Base-by-base conservation (phyloP, 352 stramenopile species). In the Blastocystis sp. region DNA sequence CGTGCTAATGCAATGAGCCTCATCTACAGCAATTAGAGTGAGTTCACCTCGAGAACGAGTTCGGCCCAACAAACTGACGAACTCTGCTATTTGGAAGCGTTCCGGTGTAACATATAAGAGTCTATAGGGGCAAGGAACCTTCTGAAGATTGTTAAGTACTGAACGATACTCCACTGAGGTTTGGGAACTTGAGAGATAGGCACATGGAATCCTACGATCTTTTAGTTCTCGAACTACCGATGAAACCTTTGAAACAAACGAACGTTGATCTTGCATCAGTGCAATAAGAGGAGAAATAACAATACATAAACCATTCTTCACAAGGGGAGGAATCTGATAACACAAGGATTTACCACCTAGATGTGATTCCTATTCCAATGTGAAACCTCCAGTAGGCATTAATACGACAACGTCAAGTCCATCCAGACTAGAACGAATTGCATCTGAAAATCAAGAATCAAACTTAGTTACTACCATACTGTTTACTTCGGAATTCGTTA, bases 1-100 rank as follows among this genome's bases (percentile, higher is more conserved):
- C 76, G 76, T 87, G 57, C 57, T 75, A n/a, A 87, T 87, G n/a
- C 76, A 87, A 15, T 87, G 76, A 30, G 76, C 76, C 44, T 87
- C 76, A 37, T 87, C 76, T 13, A 87, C 48, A 9, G 76, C 76
- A 5, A 87, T 69, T 2, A 33, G 15, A n/a, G 58, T 30, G 53
- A 87, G 35, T 35, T 73, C 22, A 17, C 24, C 37, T 11, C 51
- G 35, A 27, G n/a, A 22, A 30, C 59, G 13, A 15, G 69, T n/a
- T 4, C 22, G 17, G 9, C 37, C 24, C 9, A 87, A 24, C 30
- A 87, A 13, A 5, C 40, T 7, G n/a, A 75, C 27, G n/a, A 87
- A 87, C 35, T 87, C 76, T 33, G 76, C 11, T 2, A 75, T 19
- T 44, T 75, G 60, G 37, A 87, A 70, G 57, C 76, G 57, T 57